These are phyloP conservation scores for Salvia hispanica DNA, from an alignment of 257 asterid genomes.

Conservation along the genomic window DNA sequence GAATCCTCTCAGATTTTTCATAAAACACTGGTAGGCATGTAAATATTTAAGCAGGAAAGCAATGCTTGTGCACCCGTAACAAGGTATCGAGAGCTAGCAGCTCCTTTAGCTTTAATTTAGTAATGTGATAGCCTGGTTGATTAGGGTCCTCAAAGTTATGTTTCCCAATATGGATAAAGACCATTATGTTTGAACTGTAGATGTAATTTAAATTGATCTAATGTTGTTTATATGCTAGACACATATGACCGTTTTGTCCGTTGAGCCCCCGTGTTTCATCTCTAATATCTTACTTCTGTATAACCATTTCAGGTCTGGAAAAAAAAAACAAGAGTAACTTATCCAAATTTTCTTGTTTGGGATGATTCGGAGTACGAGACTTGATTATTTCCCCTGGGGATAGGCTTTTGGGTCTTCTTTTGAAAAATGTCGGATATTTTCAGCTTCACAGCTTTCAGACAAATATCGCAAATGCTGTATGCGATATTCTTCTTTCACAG, in stretches of 20 bases:
- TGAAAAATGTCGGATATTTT: conserved; percentile 65
- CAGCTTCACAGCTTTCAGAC: conserved; percentile 64
- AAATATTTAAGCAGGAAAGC: neutral
- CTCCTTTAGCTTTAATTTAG: neutral
- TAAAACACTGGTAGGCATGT: conserved; percentile 3
- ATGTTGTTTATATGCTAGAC: neutral
- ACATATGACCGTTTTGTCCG: neutral
- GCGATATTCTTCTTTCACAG: conserved; percentile 71
- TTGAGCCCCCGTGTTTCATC: conserved; percentile 39
- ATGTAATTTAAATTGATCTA: neutral
- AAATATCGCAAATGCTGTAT: conserved; percentile 60
- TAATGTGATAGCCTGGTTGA: neutral
- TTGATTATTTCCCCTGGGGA: conserved; percentile 31
- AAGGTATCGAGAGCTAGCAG: neutral
- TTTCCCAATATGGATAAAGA: neutral
- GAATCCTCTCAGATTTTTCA: neutral
- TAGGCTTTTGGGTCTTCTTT: conserved; percentile 34
- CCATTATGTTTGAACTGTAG: neutral
- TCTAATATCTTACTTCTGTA: conserved; percentile 39
- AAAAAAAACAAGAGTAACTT: conserved; percentile 27
- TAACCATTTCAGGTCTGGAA: conserved; percentile 53
- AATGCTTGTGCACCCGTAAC: neutral
- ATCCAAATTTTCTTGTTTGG: conserved; percentile 27
- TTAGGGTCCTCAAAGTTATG: conserved; percentile 5
- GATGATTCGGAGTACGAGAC: conserved; percentile 30